These are phyloP conservation scores for Heterococcus sp. DNA, from an alignment of 108 stramenopile species.

Conservation along the genomic window DNA sequence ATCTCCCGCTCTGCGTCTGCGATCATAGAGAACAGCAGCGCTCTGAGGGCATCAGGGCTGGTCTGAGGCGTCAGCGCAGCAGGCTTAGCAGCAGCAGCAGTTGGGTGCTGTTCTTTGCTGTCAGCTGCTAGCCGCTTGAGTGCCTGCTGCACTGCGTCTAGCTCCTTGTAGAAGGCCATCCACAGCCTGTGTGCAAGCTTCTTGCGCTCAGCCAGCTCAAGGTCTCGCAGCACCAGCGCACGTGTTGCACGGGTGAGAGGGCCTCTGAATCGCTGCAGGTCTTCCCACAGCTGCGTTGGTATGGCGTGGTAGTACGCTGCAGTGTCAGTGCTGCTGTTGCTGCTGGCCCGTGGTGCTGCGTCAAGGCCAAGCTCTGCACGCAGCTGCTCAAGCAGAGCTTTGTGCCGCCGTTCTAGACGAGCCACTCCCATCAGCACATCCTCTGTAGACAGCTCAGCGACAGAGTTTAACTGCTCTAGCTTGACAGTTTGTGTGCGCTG, in stretches of 20 bases:
- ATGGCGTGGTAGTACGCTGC: background rate
- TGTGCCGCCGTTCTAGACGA: slow-evolving; percentile 19
- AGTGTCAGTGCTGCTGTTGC: background rate
- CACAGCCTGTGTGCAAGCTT: slow-evolving; percentile 27
- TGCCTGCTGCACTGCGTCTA: slow-evolving; percentile 16
- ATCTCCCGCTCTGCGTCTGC: slow-evolving; percentile 21
- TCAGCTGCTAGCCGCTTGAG: slow-evolving; percentile 4
- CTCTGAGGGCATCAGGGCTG: slow-evolving; percentile 6
- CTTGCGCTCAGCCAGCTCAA: slow-evolving; percentile 1
- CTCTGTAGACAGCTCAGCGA: background rate
- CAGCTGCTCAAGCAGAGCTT: slow-evolving; percentile 5
- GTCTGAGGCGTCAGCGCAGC: background rate
- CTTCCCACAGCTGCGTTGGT: background rate
- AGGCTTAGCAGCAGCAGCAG: background rate
- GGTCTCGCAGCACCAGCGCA: slow-evolving; percentile 12
- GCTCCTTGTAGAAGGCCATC: slow-evolving; percentile 38
- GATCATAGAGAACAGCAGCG: slow-evolving; percentile 13
- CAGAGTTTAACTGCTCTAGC: background rate
- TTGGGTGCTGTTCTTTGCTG: background rate
- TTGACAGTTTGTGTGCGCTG: background rate
- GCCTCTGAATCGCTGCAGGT: background rate
- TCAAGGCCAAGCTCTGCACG: slow-evolving; percentile 5
- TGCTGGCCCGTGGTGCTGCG: background rate
- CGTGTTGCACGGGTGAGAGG: slow-evolving; percentile 13
- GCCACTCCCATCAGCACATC: background rate